These are phyloP conservation scores for Osmanthus fragrans DNA, from an alignment of 257 asterid genomes.

Conservation along the genomic window DNA sequence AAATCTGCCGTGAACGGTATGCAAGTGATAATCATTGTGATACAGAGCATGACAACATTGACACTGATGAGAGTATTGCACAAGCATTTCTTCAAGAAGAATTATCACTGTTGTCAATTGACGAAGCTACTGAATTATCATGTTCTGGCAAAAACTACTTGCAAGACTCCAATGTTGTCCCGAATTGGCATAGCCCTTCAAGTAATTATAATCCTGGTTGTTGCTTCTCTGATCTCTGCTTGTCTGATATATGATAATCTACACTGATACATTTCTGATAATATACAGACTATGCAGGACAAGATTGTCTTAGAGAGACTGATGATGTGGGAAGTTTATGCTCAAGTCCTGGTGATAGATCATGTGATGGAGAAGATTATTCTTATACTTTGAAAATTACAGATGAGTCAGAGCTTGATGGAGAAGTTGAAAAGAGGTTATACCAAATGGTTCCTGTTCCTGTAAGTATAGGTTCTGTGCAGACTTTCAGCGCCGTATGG, in stretches of 20 bases:
- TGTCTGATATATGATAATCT: conserved; percentile 16
- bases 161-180: conserved; percentile 38
- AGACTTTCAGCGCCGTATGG: conserved; percentile 3
- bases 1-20: conserved; percentile 67
- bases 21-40: conserved; percentile 41
- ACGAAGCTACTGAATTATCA: conserved; percentile 55
- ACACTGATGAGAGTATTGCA: conserved; percentile 60
- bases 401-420: conserved; percentile 80
- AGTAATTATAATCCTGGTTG: conserved; percentile 49
- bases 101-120: conserved; percentile 52
- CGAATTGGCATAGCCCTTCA: conserved; percentile 53
- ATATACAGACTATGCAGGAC: conserved; percentile 43
- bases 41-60: conserved; percentile 31
- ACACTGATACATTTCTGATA: conserved; percentile 22
- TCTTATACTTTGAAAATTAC: conserved; percentile 65
- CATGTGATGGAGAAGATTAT: conserved; percentile 61
- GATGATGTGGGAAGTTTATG: conserved; percentile 61
- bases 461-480: conserved; percentile 45
- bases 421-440: conserved; percentile 88
- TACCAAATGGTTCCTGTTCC: conserved; percentile 75
- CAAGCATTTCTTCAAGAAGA: conserved; percentile 70
- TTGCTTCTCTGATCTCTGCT: conserved; percentile 21
- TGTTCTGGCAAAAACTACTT: conserved; percentile 43
- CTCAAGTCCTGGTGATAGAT: conserved; percentile 77
- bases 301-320: conserved; percentile 42